Percentiles rank a stretch among this genome's conserved stretches.
phyloP scores from a whole-genome alignment of 1,284 basidiomycete species.

The Retiboletus flavoniger region DNA sequence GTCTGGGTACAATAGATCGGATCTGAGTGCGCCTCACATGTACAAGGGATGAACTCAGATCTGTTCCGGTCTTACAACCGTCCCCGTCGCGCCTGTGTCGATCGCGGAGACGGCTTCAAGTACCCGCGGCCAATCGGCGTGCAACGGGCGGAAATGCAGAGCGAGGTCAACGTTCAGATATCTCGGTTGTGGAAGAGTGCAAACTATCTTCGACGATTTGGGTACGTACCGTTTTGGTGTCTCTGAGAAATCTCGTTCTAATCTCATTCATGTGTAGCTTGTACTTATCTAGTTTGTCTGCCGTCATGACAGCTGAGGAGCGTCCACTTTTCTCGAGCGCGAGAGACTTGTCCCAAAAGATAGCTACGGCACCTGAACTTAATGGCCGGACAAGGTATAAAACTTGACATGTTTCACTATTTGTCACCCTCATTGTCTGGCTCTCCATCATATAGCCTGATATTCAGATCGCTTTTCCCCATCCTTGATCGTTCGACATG shows the following conservation, averaged over 20 bases:
- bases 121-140: slow-evolving; percentile 10
- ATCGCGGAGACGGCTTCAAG: slow-evolving; percentile 7
- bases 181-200: not conserved
- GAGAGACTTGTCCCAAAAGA: not conserved
- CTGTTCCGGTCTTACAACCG: slow-evolving; percentile 15
- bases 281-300: not conserved
- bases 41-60: slow-evolving; percentile 5
- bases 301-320: slow-evolving; percentile 8
- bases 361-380: slow-evolving; percentile 2
- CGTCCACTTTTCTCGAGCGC: not conserved
- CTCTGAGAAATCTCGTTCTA: not conserved
- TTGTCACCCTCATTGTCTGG: slow-evolving; percentile 15
- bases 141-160: not conserved
- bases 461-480: not conserved
- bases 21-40: slow-evolving; percentile 15
- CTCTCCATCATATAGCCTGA: slow-evolving; percentile 18
- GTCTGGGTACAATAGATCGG: slow-evolving; percentile 14
- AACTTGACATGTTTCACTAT: slow-evolving; percentile 23
- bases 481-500: slow-evolving; percentile 17
- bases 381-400: slow-evolving; percentile 25
- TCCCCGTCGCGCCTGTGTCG: slow-evolving; percentile 22
- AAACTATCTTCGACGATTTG: not conserved
- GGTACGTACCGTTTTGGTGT: not conserved
- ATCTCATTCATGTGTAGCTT: slow-evolving; percentile 3
- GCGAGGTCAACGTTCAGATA: not conserved